Percentiles rank a stretch among this genome's conserved stretches.
Evolutionary conservation across 305 asterid species (phyloP).

Genomic region (Nicotiana rustica): DNA sequence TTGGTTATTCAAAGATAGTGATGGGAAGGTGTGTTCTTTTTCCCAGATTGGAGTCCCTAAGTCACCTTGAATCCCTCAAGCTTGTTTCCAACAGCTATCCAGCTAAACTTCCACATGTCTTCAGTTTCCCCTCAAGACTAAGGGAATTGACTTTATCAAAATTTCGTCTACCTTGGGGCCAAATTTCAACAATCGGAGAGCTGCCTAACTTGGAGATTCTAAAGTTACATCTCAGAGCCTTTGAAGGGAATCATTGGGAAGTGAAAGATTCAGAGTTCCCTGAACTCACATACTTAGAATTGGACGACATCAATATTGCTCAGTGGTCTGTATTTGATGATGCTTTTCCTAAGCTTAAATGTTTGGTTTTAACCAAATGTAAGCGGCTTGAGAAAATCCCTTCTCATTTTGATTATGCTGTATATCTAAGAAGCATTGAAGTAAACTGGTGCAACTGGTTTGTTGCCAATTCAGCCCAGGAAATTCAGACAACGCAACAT

Average conservation of each 20-base stretch:
- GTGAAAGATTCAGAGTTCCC: too few relatives aligned
- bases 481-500: too few relatives aligned
- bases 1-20: too few relatives aligned
- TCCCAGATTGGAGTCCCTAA: conserved; percentile 24
- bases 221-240: neutral
- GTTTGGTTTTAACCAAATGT: neutral
- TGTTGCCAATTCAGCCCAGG: too few relatives aligned
- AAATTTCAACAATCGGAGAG: neutral
- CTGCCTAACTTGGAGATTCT: conserved; percentile 22
- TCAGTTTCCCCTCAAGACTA: conserved; percentile 21
- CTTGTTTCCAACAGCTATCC: neutral
- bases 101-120: neutral
- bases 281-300: neutral
- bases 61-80: conserved; percentile 34
- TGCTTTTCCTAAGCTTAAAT: conserved; percentile 19
- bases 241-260: neutral
- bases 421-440: too few relatives aligned
- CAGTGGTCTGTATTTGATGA: neutral
- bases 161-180: conserved; percentile 3
- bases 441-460: too few relatives aligned
- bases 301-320: neutral
- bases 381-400: too few relatives aligned
- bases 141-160: too few relatives aligned
- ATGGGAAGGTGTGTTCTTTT: neutral
- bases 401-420: too few relatives aligned